These are phyloP conservation scores for Fusarium humuli DNA, from an alignment of 2,329 filamentous ascomycete species.

Conservation along the genomic window DNA sequence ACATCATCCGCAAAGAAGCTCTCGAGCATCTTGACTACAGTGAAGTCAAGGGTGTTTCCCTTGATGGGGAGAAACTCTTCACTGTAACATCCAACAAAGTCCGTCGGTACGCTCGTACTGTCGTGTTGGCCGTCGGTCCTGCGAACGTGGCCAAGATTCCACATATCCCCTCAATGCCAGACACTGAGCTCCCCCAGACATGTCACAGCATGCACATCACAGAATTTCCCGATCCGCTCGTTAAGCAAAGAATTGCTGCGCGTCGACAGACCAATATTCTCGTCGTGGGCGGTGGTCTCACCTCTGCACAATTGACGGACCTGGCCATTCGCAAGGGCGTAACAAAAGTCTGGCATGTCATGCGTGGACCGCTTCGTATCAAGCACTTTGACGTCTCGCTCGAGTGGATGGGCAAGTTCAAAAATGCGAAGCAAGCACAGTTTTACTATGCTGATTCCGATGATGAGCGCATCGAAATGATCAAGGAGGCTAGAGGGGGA, in stretches of 20 bases:
- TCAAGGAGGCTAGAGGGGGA: constrained; percentile 74
- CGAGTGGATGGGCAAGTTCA: constrained; percentile 85
- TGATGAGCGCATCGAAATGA: constrained; percentile 73
- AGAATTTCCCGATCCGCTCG: constrained; percentile 64
- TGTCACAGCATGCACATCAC: constrained; percentile 75
- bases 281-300: constrained; percentile 80
- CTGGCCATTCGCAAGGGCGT: constrained; percentile 73
- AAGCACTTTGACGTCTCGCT: constrained; percentile 84
- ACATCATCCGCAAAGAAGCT: constrained; percentile 70
- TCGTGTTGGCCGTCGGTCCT: constrained; percentile 78
- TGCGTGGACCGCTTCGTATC: constrained; percentile 69
- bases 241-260: constrained; percentile 65
- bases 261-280: constrained; percentile 70
- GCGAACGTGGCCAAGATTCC: constrained; percentile 69
- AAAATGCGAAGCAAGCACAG: constrained; percentile 78
- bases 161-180: constrained; percentile 50
- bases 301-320: constrained; percentile 79
- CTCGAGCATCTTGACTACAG: constrained; percentile 72
- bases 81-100: constrained; percentile 68
- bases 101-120: constrained; percentile 67
- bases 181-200: constrained; percentile 53
- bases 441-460: constrained; percentile 83
- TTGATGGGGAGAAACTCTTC: constrained; percentile 69
- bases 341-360: constrained; percentile 75
- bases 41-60: constrained; percentile 57